Evolutionary conservation across 768 basidiomycete genomes (phyloP), one percentile per base, ranked within the genome.

Genomic region (Obba rivulosa): DNA sequence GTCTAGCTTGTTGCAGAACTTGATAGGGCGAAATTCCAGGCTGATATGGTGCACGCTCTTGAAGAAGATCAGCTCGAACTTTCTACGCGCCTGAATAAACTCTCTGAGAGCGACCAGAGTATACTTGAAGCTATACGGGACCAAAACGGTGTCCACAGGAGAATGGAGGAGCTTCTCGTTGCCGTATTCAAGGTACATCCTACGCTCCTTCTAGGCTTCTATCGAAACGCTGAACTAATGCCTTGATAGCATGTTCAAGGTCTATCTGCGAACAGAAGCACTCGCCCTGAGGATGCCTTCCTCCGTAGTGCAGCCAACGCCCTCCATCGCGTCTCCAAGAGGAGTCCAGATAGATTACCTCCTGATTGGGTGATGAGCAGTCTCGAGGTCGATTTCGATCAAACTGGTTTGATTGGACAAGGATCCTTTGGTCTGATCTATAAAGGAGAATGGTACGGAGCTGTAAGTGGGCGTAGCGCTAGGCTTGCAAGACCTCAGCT

Each of bases 341-440:
- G 7, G 13, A 31, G 28, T 13, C 7, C 7, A 5, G 28, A 31
- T 31, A 7, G 13, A 5, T 13, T 31, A 13, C 28, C 28, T 31
- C 28, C 28, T 7, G 28, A 31, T 13, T 31, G 28, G 28, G 28
- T 39, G 10, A 31, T 56, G 7, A 53, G 43, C 16, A 56, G 54
- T 44, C 31, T 56, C 22, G 54, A 56, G 41, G 48, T 56, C 20
- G 52, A 56, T 3, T 56, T 49, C 36, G 37, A 53, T 35, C 7
- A 16, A 7, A 20, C 14, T 9, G 42, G 41, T 18, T 14, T 24
- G 8, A 50, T 56, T 25, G 54, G 54, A 1, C 14, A 49, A 31
- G 54, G 54, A n/a, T 53, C 52, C 16, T 56, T 53, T 43, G 54
- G 54, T 8, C 35, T 34, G n/a, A 43, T 56, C 16, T 56, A 17